Base-by-base conservation (phyloP, 2,329 filamentous ascomycete species). In the Sarocladiaceae sp. region DNA sequence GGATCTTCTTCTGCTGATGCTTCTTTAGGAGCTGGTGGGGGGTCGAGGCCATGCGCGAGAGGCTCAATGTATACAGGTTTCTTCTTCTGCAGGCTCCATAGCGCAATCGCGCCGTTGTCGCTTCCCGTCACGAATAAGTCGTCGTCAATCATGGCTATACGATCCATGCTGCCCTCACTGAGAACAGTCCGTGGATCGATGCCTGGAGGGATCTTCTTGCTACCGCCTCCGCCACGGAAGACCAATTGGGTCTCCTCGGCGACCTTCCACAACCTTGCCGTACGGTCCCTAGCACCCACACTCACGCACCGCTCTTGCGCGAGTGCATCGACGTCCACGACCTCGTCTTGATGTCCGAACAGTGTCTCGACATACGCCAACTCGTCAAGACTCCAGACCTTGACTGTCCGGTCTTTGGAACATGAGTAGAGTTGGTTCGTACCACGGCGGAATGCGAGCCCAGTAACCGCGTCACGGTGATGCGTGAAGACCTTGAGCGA, bases 31-130 rank as follows among this genome's bases (percentile, higher is more conserved):
- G 77, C 74, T 50, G 92, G 72, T 2, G 86, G 75, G 3, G 85
- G 82, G 54, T 97, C 91, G 50, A 95, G 73, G 28, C 94, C 94
- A 68, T 99, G 94, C 3, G 93, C 91, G 26, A 89, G 76, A 2
- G 86, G 80, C 40, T 94, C 72, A 3, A 89, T 88, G 69, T 86
- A 88, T 10, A 99, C 76, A 1, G 94, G 87, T 70, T 97, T 97
- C 79, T 99, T 99, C 75, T 96, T 96, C 65, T 92, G 82, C 20
- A 91, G 78, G 55, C 85, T 90, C 93, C 93, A 97, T 12, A 97
- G 79, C 1, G 85, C 86, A 50, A 99, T 76, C 5, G 86, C 82
- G 51, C 94, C 94, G 60, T 94, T 96, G 71, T 99, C 93, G 54
- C 88, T 89, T 20, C 93, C 94, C 0, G 94, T 99, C 55, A 99